Base-by-base conservation (phyloP, 192 early-diverging fungal species). In the Coemansia sp. region DNA sequence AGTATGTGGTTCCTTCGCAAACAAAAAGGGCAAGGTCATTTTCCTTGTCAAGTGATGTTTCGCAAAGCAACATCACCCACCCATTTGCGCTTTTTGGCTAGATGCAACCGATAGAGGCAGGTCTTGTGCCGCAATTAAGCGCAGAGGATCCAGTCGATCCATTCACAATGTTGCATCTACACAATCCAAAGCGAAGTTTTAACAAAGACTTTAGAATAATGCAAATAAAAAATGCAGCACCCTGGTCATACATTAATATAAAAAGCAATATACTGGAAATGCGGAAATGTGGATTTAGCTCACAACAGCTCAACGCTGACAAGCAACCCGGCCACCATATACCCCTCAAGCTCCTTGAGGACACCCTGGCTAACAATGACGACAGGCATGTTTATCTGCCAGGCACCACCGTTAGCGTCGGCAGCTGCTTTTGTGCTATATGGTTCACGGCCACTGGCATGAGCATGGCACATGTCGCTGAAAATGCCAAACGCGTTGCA, bases 271-370 rank as follows among this genome's bases (percentile, higher is more conserved):
- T 34, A 5, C 8, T 36, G 36, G 36, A 59, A 59, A 59, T 59
- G n/a, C 15, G 6, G 18, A 59, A 35, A n/a, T n/a, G 30, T 33
- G 38, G 59, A 59, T 59, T 21, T 33, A 26, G 56, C 55, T 57
- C 41, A 45, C 26, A 75, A 60, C 57, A 81, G 66, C 55, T 76
- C 70, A 21, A 76, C 61, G 2, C 64, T 60, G 56, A 81, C 70
- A 60, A 52, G 60, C 4, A 65, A 60, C 18, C 78, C 78, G 14
- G 67, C 64, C 6, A 39, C 59, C 49, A 81, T 59, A 63, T 76
- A 71, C n/a, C 57, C 49, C 57, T 81, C 73, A 38, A 81, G 60
- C 68, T 76, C 73, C 21, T 56, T 61, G 57, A 81, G 61, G 16
- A 69, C 71, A 14, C 30, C 41, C 24, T 49, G 60, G 64, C 60